A percentile compares a stretch with the other conserved stretches of the same genome.
phyloP scores from a whole-genome alignment of 441 rosid genomes.

The Geranium incanum region DNA sequence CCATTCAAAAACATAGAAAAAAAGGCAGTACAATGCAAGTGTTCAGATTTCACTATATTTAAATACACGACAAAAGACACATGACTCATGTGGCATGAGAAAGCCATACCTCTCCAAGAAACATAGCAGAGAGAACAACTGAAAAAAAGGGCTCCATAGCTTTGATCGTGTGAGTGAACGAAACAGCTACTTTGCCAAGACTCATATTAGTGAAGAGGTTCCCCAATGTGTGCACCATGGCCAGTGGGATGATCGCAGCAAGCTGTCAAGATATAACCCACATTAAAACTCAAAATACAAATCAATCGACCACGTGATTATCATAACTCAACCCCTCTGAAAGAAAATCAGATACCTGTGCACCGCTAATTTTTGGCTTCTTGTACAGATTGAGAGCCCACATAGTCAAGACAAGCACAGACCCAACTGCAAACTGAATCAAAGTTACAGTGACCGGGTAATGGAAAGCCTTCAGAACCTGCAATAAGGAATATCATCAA shows the following conservation, averaged over 20 bases:
- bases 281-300: constrained; percentile 12
- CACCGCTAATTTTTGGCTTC: constrained; percentile 64
- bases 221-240: constrained; percentile 76
- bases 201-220: constrained; percentile 93
- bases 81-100: neutral
- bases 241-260: constrained; percentile 74
- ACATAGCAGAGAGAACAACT: constrained; percentile 84
- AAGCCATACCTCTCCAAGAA: constrained; percentile 68
- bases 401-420: constrained; percentile 59
- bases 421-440: constrained; percentile 77
- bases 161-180: constrained; percentile 95
- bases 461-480: constrained; percentile 80
- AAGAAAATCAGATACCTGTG: constrained; percentile 46
- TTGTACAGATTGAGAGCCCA: constrained; percentile 78
- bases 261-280: constrained; percentile 41
- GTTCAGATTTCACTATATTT: no score
- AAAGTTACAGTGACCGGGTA: constrained; percentile 64
- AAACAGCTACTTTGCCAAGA: constrained; percentile 94
- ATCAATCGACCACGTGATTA: neutral
- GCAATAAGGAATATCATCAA: constrained; percentile 19
- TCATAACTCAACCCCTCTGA: neutral
- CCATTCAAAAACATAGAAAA: neutral
- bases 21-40: neutral
- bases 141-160: constrained; percentile 99
- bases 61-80: no score